A percentile compares a stretch with the other conserved stretches of the same genome.
Conservation (phyloP, 179 eudicot species). For the Drosera spatulata region DNA sequence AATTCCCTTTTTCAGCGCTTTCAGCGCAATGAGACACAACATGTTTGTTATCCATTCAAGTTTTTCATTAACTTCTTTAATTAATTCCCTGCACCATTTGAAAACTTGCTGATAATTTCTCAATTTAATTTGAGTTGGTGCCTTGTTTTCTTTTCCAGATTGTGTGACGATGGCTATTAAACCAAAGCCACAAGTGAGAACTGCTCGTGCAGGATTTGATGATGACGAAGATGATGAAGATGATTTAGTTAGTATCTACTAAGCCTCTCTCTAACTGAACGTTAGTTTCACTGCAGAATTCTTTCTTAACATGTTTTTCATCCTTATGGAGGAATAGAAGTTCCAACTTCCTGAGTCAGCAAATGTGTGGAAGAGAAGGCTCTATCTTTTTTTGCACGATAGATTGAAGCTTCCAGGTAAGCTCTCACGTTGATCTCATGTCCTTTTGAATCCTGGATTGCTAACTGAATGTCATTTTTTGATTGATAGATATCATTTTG, state of each 20-base stretch:
- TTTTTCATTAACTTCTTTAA: neutral
- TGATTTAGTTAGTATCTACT: slow-evolving; percentile 48
- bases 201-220: slow-evolving; percentile 32
- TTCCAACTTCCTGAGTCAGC: slow-evolving; percentile 80
- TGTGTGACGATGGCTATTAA: slow-evolving; percentile 66
- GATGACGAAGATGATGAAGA: slow-evolving; percentile 79
- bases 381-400: slow-evolving; percentile 49
- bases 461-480: slow-evolving; percentile 20
- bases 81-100: neutral
- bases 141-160: slow-evolving; percentile 27
- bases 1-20: too few relatives aligned
- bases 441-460: slow-evolving; percentile 3
- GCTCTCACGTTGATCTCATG: slow-evolving; percentile 11
- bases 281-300: too few relatives aligned
- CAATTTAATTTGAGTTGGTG: too few relatives aligned
- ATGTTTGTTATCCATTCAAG: too few relatives aligned
- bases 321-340: slow-evolving; percentile 30
- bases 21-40: too few relatives aligned
- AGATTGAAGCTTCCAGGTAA: slow-evolving; percentile 81
- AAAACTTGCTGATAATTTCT: neutral
- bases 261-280: too few relatives aligned
- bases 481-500: slow-evolving; percentile 70
- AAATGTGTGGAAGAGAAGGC: slow-evolving; percentile 63
- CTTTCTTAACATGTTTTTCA: neutral
- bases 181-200: slow-evolving; percentile 80